Percentiles rank a stretch among this genome's conserved stretches.
These are phyloP conservation scores for Myriosclerotinia duriaeana DNA, from an alignment of 2,329 filamentous ascomycete genomes.

Conservation along the genomic window DNA sequence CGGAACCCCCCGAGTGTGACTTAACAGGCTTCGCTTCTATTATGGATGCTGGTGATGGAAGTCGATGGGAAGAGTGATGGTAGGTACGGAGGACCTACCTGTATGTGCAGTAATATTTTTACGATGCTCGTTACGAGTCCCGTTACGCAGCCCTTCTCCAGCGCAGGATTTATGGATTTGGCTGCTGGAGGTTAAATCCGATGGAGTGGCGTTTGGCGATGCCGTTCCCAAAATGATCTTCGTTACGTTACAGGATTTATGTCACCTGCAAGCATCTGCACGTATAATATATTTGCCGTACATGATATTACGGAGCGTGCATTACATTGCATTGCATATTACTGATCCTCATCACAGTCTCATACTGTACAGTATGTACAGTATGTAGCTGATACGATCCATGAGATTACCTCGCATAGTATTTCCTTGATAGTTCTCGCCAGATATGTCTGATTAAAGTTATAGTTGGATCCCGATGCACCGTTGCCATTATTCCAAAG, in stretches of 20 bases:
- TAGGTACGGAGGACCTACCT: too few species aligned
- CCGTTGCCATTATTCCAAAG: background rate
- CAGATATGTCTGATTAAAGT: background rate
- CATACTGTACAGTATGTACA: background rate
- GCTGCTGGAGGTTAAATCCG: too few species aligned
- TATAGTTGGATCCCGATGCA: background rate
- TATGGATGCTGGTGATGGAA: background rate
- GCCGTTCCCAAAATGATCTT: slow-evolving; percentile 5
- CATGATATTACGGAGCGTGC: background rate
- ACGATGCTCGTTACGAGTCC: background rate
- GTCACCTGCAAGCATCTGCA: slow-evolving; percentile 4
- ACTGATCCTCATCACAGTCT: slow-evolving; percentile 1
- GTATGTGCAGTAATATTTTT: slow-evolving; percentile 3
- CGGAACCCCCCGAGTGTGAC: background rate
- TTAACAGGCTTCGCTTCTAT: background rate
- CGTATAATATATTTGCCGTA: background rate
- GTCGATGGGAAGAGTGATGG: slow-evolving; percentile 3
- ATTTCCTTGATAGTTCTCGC: slow-evolving; percentile 1
- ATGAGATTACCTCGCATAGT: slow-evolving; percentile 2
- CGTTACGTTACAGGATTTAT: slow-evolving; percentile 18
- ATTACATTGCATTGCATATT: slow-evolving; percentile 16
- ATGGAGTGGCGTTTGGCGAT: background rate
- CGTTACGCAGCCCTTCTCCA: too few species aligned
- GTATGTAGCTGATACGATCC: slow-evolving; percentile 3
- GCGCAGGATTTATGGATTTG: too few species aligned